Evolutionary conservation across 257 asterid species (phyloP).

Genomic region (Verbascum thapsus): DNA sequence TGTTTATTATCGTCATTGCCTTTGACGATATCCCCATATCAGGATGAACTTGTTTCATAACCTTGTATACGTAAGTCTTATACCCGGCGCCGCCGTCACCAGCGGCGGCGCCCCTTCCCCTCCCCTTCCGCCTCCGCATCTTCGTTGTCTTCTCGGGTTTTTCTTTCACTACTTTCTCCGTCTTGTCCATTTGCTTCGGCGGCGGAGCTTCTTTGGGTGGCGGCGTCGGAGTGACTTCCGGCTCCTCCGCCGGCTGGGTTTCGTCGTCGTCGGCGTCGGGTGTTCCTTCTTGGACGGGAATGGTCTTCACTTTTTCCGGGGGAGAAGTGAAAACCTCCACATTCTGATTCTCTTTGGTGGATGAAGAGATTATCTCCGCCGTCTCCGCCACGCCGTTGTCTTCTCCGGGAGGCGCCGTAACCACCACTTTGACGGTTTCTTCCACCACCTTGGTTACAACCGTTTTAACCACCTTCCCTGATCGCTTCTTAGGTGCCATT

Average conservation of each 20-base stretch:
- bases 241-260: slow-evolving; percentile 33
- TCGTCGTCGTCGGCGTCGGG: slow-evolving; percentile 38
- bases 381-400: slow-evolving; percentile 16
- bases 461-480: slow-evolving; percentile 34
- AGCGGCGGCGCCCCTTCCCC: slow-evolving; percentile 29
- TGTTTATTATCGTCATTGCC: slow-evolving; percentile 71
- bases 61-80: slow-evolving; percentile 62
- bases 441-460: slow-evolving; percentile 65
- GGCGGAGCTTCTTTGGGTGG: slow-evolving; percentile 26
- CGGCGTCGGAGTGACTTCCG: slow-evolving; percentile 40
- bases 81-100: slow-evolving; percentile 51
- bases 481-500: slow-evolving; percentile 70
- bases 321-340: slow-evolving; percentile 40
- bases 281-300: slow-evolving; percentile 26
- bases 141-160: not conserved
- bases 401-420: slow-evolving; percentile 30
- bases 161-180: not conserved
- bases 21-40: slow-evolving; percentile 70
- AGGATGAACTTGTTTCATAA: slow-evolving; percentile 91
- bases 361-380: slow-evolving; percentile 33
- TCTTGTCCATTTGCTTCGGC: slow-evolving; percentile 11
- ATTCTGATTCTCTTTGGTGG: slow-evolving; percentile 38
- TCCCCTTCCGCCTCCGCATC: slow-evolving; percentile 38
- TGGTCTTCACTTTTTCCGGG: slow-evolving; percentile 17
- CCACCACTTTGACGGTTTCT: slow-evolving; percentile 59